Base-by-base conservation (phyloP, 306 rosid genomes). In the Cucumis cinereus region DNA sequence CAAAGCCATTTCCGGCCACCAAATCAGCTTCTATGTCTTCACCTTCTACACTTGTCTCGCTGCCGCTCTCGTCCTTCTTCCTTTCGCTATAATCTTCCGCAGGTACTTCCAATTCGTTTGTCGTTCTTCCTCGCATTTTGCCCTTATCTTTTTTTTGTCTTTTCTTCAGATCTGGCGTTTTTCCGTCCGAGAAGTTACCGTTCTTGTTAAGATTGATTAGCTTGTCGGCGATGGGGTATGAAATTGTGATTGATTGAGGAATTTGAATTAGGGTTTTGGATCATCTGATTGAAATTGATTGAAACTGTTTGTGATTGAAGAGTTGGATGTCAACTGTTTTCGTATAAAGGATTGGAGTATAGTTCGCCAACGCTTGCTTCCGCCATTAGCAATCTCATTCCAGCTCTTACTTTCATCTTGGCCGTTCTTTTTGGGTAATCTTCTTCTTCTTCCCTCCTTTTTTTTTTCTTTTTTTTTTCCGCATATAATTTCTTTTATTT, bases 21-120 rank as follows among this genome's bases (percentile, higher is more conserved):
- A 93, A 0, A 57, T 88, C 60, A 85, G 87, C 81, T 86, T 77
- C 87, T 84, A 79, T 24, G 91, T 85, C 35, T 88, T 89, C 78
- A 56, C 83, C 4, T 81, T 83, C 52, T 90, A 92, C 76, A 76
- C 91, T 10, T 82, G 45, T 56, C 81, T 78, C 4, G 19, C 86
- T 5, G 81, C 90, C 72, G 75, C 85, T 35, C 59, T 89, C 62
- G 69, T 88, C 45, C 87, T 89, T 24, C 63, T 85, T 11, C 92
- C 86, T 43, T 81, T 82, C 10, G 81, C 84, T 77, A 85, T 84
- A 80, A 12, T 89, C 75, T 66, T 87, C 79, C 73, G 43, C 83
- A 71, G 92, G 93, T 87, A 26, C 35, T 30, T 33, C 30, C 73
- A 6, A 17, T 61, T 30, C 22, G 2, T 1, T 12, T 14, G 10